A percentile compares a stretch with the other conserved stretches of the same genome.
phyloP scores from a whole-genome alignment of 192 early-diverging fungal genomes.

The Backusella tarrabulga region DNA sequence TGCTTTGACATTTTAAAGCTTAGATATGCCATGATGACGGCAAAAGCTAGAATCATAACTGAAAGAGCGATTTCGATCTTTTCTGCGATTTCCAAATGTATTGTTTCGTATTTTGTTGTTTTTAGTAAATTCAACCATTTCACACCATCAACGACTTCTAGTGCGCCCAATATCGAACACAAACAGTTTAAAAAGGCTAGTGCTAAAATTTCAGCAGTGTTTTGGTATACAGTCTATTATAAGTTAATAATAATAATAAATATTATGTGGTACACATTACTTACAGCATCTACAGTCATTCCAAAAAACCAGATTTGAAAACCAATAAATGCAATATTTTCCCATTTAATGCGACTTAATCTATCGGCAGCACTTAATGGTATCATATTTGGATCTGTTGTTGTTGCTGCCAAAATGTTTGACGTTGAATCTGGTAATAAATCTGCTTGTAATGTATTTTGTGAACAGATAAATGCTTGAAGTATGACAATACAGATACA shows the following conservation, averaged over 20 bases:
- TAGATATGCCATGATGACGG: conserved; percentile 19
- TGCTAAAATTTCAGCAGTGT: conserved; percentile 36
- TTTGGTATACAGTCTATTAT: conserved; percentile 36
- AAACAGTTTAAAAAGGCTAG: conserved; percentile 33
- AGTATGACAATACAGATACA: conserved; percentile 32
- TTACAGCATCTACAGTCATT: conserved; percentile 43
- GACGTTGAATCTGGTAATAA: background rate
- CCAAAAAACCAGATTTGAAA: conserved; percentile 36
- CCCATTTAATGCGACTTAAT: conserved; percentile 40
- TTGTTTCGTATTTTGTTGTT: background rate
- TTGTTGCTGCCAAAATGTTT: background rate
- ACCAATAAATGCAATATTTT: conserved; percentile 40
- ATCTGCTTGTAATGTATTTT: conserved; percentile 26
- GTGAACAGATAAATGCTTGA: conserved; percentile 29
- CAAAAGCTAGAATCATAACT: conserved; percentile 27
- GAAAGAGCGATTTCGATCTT: conserved; percentile 36
- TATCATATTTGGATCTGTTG: conserved; percentile 9
- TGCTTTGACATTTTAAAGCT: conserved; percentile 32
- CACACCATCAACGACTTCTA: conserved; percentile 34
- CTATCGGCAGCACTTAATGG: conserved; percentile 20
- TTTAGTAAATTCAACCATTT: conserved; percentile 28
- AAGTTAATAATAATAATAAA: conserved; percentile 4
- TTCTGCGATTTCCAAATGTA: conserved; percentile 18
- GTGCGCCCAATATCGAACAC: conserved; percentile 35
- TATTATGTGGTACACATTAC: background rate